Base-by-base conservation (phyloP, 495 filamentous ascomycete genomes). In the Baudoinia panamericana region DNA sequence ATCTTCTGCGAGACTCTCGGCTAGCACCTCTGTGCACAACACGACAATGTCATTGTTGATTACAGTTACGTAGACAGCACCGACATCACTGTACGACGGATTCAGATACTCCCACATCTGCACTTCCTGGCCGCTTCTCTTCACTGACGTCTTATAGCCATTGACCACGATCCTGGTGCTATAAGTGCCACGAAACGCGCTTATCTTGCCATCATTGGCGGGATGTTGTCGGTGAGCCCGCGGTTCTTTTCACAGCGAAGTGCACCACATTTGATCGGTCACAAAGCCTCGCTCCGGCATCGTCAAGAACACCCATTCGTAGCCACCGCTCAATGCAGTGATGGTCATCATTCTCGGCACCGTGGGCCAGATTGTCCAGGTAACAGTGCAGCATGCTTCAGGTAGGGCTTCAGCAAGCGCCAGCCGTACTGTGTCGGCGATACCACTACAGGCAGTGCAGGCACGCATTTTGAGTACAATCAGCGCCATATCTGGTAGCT, bases 341-440 rank as follows among this genome's bases (percentile, higher is more conserved):
- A 71, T 76, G 18, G 64, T 73, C 46, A 72, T 76, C 32, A 60
- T 75, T 8, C 68, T 69, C 51, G 72, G 73, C 45, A 56, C 61
- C 6, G 52, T 63, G 3, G 67, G 67, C 1, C 71, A 73, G 55
- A 67, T 75, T 10, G 66, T 75, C 20, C 68, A 73, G 56, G 71
- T 69, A 0, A 63, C 65, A 2, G 70, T 73, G 5, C 47, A 48
- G 37, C 60, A 62, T 50, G 40, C 40, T 21, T 42, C 30, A 19
- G 43, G 46, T 9, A 36, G 31, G n/a, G n/a, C n/a, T n/a, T n/a
- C n/a, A n/a, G n/a, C n/a, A n/a, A n/a, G n/a, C n/a, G n/a, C n/a
- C n/a, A n/a, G n/a, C n/a, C n/a, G n/a, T n/a, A n/a, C n/a, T n/a
- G n/a, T n/a, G n/a, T n/a, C n/a, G n/a, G n/a, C n/a, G n/a, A n/a